Conservation (phyloP, 345 rosid species). For the Odontarrhena argentea region DNA sequence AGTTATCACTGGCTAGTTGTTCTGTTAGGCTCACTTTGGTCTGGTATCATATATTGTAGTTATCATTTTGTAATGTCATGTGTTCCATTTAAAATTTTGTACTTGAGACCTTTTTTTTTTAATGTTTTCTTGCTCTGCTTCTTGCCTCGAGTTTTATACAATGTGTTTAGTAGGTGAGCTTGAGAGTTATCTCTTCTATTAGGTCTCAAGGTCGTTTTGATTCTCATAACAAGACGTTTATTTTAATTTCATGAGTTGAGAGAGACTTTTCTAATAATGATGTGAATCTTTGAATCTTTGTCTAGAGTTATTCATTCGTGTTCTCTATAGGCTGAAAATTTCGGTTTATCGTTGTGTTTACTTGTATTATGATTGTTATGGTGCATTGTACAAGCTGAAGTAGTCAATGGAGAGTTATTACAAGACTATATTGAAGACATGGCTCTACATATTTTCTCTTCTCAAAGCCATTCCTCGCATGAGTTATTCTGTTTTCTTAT, state of each 20-base stretch:
- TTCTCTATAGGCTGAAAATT: neutral
- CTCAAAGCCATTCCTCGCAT: conserved; percentile 35
- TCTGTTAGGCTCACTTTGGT: too few species aligned
- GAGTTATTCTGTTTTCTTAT: conserved; percentile 35
- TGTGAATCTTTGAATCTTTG: too few species aligned
- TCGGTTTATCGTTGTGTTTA: neutral
- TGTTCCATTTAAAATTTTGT: too few species aligned
- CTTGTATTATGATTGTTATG: conserved; percentile 44
- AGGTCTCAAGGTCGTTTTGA: too few species aligned
- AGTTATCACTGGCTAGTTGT: too few species aligned
- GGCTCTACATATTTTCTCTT: conserved; percentile 44
- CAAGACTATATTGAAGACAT: conserved; percentile 74
- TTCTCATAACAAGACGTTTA: too few species aligned
- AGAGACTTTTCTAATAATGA: too few species aligned
- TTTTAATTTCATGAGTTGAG: neutral
- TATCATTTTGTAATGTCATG: too few species aligned
- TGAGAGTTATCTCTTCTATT: neutral
- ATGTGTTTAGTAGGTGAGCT: neutral
- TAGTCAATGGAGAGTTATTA: conserved; percentile 64
- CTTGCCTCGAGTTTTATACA: too few species aligned
- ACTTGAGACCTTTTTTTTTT: too few species aligned
- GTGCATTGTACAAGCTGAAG: conserved; percentile 60
- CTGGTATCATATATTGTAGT: too few species aligned
- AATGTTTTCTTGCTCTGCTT: too few species aligned
- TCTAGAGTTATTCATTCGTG: neutral